Percentiles rank a stretch among this genome's conserved stretches.
Conservation (phyloP, 139 green algal species). For the Chlorella sp. region DNA sequence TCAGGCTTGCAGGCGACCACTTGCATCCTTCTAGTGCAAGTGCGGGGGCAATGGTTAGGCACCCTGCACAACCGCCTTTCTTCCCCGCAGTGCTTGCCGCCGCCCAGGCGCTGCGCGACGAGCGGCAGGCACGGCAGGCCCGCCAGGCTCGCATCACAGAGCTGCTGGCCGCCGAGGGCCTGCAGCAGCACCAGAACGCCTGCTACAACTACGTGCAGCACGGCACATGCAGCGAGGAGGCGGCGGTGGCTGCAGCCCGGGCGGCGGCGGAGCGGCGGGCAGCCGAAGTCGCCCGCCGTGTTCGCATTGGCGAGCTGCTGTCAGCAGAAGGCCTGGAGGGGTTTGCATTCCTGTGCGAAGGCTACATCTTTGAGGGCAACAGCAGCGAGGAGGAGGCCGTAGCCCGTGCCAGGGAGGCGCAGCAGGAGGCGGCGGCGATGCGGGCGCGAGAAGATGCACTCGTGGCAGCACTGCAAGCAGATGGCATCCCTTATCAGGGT, state of each 20-base stretch:
- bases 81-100: not conserved
- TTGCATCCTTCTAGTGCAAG: too few relatives aligned
- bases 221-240: not conserved
- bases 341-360: too few relatives aligned
- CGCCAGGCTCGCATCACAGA: not conserved
- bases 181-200: not conserved
- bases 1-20: not conserved
- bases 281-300: not conserved
- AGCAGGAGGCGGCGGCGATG: not conserved
- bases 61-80: too few relatives aligned
- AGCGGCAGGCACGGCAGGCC: not conserved
- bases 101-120: not conserved
- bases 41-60: not conserved
- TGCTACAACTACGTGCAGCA: not conserved
- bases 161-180: not conserved
- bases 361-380: not conserved
- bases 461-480: not conserved
- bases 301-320: not conserved
- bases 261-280: not conserved
- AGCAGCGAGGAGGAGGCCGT: slow-evolving; percentile 3
- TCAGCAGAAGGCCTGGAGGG: not conserved
- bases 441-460: not conserved
- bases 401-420: not conserved
- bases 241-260: not conserved
- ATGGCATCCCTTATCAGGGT: not conserved